Evolutionary conservation across 495 filamentous ascomycete species (phyloP).

Genomic region (Parathielavia appendiculata): DNA sequence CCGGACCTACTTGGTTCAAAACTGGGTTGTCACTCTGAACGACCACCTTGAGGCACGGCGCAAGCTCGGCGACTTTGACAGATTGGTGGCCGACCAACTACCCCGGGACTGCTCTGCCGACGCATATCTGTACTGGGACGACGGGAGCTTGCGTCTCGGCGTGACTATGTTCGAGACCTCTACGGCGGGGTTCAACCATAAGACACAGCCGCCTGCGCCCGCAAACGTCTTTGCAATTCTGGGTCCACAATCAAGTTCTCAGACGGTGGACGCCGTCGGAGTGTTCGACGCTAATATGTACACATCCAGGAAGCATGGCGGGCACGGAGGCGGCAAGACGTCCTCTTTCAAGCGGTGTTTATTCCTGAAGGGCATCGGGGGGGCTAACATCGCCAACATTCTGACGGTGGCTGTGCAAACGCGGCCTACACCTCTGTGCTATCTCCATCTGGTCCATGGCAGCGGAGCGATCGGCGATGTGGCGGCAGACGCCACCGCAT

Average conservation of each 20-base stretch:
- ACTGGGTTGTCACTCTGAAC: no score
- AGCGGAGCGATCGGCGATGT: conserved; percentile 50
- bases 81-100: no score
- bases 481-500: conserved; percentile 48
- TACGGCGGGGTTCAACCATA: conserved; percentile 26
- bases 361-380: conserved; percentile 52
- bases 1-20: no score
- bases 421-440: conserved; percentile 54
- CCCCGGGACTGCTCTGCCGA: no score
- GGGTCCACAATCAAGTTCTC: conserved; percentile 34
- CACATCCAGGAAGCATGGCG: conserved; percentile 56
- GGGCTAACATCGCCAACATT: conserved; percentile 33
- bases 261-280: conserved; percentile 44
- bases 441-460: conserved; percentile 60
- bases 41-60: no score
- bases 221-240: conserved; percentile 28
- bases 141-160: no score
- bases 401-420: conserved; percentile 44
- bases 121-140: no score
- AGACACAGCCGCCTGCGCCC: conserved; percentile 13
- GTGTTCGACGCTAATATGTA: conserved; percentile 60
- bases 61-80: no score
- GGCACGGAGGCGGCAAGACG: conserved; percentile 54
- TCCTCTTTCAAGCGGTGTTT: conserved; percentile 62
- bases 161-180: conserved; percentile 48